Percentiles rank a stretch among this genome's conserved stretches.
Evolutionary conservation across 768 basidiomycete genomes (phyloP).

Genomic region (Asterophora lycoperdoides): DNA sequence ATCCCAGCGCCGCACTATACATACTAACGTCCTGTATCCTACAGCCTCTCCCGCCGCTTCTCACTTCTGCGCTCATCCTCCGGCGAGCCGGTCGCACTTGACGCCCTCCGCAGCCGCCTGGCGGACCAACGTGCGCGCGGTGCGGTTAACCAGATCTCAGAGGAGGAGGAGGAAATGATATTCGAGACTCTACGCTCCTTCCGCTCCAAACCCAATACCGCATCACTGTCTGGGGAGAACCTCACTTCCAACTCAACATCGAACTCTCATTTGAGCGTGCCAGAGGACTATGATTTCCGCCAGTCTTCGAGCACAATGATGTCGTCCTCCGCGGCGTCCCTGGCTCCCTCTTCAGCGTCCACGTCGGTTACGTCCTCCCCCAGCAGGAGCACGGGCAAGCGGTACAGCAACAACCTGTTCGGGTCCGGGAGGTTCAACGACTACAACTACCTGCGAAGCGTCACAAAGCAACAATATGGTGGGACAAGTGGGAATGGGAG

Average conservation of each 20-base stretch:
- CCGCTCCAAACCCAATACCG: constrained; percentile 29
- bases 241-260: too few species aligned
- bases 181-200: constrained; percentile 62
- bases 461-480: constrained; percentile 25
- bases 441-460: constrained; percentile 62
- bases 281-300: constrained; percentile 27
- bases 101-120: constrained; percentile 60
- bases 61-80: constrained; percentile 68
- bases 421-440: constrained; percentile 78
- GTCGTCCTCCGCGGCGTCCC: constrained; percentile 36
- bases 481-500: constrained; percentile 22
- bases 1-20: constrained; percentile 6
- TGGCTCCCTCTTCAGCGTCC: constrained; percentile 23
- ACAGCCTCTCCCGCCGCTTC: constrained; percentile 78
- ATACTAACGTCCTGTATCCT: constrained; percentile 17
- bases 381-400: constrained; percentile 49
- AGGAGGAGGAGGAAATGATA: constrained; percentile 84
- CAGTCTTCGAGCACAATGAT: constrained; percentile 30
- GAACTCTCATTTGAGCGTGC: constrained; percentile 6
- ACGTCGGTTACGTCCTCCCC: constrained; percentile 41
- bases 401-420: constrained; percentile 85
- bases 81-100: constrained; percentile 61
- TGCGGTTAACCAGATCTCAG: constrained; percentile 61
- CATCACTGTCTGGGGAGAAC: constrained; percentile 34
- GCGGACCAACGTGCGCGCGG: constrained; percentile 76